Conservation (phyloP, 768 basidiomycete species). For the Suillus subalutaceus region DNA sequence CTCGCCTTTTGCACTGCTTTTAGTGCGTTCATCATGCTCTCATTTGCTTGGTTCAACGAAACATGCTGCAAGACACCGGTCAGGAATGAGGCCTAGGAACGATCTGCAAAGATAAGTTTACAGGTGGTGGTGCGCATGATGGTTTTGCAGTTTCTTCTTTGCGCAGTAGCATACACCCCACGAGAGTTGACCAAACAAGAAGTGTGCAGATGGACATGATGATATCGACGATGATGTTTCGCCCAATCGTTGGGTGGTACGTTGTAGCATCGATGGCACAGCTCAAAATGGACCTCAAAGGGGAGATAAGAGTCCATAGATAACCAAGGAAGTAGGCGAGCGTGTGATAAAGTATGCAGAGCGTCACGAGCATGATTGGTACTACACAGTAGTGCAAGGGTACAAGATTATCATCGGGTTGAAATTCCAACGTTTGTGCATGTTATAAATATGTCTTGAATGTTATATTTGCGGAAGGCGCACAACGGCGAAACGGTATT, state of each 20-base stretch:
- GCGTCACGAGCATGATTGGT: background rate
- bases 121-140: background rate
- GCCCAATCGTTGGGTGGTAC: background rate
- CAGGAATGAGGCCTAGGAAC: background rate
- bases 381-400: background rate
- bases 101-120: background rate
- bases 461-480: background rate
- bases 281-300: background rate
- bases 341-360: conserved; percentile 1
- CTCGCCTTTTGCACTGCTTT: background rate
- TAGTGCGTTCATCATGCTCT: background rate
- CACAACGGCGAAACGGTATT: background rate
- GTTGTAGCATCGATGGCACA: background rate
- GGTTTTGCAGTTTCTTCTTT: background rate
- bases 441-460: background rate
- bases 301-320: background rate
- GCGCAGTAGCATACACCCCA: background rate
- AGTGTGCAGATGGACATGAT: background rate
- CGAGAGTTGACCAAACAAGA: background rate
- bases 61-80: background rate
- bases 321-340: background rate
- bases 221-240: background rate
- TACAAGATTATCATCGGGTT: background rate
- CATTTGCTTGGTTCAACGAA: conserved; percentile 1
- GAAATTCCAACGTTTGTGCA: background rate